A percentile compares a stretch with the other conserved stretches of the same genome.
phyloP scores from a whole-genome alignment of 2,329 filamentous ascomycete genomes.

The Paraphaeosphaeria minitans region DNA sequence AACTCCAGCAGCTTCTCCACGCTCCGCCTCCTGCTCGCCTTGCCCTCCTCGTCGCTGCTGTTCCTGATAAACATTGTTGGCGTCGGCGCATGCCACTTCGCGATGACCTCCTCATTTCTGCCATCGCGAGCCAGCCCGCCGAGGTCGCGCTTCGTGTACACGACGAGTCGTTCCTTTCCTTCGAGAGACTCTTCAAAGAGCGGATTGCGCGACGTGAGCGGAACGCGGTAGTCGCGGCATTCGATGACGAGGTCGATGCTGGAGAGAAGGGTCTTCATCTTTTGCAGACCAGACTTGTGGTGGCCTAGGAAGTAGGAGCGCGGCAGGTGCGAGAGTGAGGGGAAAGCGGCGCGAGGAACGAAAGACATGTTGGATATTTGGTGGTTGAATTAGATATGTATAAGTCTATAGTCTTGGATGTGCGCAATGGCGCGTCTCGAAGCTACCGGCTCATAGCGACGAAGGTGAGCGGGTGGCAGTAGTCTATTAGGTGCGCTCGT shows the following conservation, averaged over 20 bases:
- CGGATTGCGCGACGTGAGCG: constrained; percentile 87
- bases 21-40: constrained; percentile 26
- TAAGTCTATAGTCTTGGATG: constrained; percentile 1
- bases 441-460: constrained; percentile 4
- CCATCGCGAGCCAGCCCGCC: constrained; percentile 25
- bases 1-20: constrained; percentile 52
- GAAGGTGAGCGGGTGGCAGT: background rate
- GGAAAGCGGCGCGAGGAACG: constrained; percentile 74
- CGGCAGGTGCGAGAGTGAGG: constrained; percentile 74
- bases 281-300: constrained; percentile 78
- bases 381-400: background rate
- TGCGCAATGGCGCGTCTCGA: constrained; percentile 6
- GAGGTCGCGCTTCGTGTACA: constrained; percentile 86
- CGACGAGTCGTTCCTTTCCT: constrained; percentile 74
- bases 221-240: constrained; percentile 91
- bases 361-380: constrained; percentile 50
- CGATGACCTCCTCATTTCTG: constrained; percentile 57
- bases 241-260: constrained; percentile 89
- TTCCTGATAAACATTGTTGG: constrained; percentile 59
- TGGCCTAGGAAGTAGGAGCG: constrained; percentile 95
- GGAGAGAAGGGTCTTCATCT: constrained; percentile 81
- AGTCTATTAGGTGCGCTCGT: background rate
- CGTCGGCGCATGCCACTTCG: constrained; percentile 59
- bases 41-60: constrained; percentile 32
- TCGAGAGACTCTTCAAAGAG: constrained; percentile 80